Conservation (phyloP, 2,329 filamentous ascomycete genomes). For the Fusarium sp. region DNA sequence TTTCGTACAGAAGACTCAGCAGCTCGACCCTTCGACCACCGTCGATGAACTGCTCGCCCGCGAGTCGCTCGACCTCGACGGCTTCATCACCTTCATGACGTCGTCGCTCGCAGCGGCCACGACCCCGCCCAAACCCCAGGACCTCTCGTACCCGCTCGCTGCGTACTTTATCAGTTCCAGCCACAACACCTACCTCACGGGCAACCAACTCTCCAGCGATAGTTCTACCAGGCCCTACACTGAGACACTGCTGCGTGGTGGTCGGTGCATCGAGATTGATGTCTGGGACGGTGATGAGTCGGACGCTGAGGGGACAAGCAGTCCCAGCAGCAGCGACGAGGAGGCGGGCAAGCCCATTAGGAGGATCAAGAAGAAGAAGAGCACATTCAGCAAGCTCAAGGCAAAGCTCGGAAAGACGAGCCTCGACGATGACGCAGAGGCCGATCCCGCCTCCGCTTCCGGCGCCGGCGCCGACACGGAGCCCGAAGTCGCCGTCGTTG, state of each 20-base stretch:
- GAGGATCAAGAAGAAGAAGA: conserved; percentile 65
- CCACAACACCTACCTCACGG: conserved; percentile 93
- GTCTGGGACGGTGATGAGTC: conserved; percentile 91
- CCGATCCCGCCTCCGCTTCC: background rate
- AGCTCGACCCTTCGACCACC: conserved; percentile 47
- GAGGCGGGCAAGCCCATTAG: conserved; percentile 59
- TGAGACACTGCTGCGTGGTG: conserved; percentile 83
- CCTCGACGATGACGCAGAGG: conserved; percentile 44
- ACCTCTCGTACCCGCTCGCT: conserved; percentile 81
- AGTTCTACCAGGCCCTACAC: conserved; percentile 92
- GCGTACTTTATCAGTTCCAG: conserved; percentile 96
- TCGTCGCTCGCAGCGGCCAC: conserved; percentile 58
- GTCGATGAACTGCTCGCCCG: conserved; percentile 41
- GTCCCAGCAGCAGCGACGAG: conserved; percentile 62
- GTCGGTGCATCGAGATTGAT: conserved; percentile 92
- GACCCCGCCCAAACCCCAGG: conserved; percentile 53
- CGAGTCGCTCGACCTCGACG: conserved; percentile 56
- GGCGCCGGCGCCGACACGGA: conserved; percentile 23
- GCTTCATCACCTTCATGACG: conserved; percentile 67
- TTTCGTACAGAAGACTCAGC: conserved; percentile 61
- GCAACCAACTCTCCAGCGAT: conserved; percentile 86
- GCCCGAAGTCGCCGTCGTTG: conserved; percentile 54
- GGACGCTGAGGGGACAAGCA: conserved; percentile 60
- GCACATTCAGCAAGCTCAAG: conserved; percentile 71
- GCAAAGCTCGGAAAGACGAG: conserved; percentile 64